Conservation (phyloP, 768 basidiomycete species). For the Ramaria rubella region DNA sequence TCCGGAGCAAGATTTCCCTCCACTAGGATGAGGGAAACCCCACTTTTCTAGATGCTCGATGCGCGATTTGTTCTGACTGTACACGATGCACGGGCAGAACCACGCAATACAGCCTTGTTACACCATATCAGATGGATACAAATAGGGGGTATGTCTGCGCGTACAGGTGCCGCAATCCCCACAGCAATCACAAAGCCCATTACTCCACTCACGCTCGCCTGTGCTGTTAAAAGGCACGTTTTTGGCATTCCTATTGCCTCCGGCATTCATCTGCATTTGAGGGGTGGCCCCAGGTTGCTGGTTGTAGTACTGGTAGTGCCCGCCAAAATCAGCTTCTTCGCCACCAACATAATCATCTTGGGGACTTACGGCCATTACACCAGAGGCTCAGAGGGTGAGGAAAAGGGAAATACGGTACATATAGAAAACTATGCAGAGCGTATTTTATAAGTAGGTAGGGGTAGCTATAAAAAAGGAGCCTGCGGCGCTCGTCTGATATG, state of each 20-base stretch:
- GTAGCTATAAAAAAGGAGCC: too few species aligned
- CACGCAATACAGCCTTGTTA: constrained; percentile 19
- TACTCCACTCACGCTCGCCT: constrained; percentile 30
- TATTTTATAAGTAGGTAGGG: too few species aligned
- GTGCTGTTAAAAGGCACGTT: constrained; percentile 19
- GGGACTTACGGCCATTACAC: too few species aligned
- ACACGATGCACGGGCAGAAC: constrained; percentile 35
- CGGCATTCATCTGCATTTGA: constrained; percentile 14
- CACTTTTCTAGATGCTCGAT: constrained; percentile 26
- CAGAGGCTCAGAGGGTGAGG: too few species aligned
- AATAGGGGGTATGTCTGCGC: neutral
- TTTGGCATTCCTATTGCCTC: constrained; percentile 22
- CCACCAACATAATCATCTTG: too few species aligned
- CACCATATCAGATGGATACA: neutral
- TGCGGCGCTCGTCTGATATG: too few species aligned
- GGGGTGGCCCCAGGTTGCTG: constrained; percentile 14
- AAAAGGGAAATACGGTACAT: too few species aligned
- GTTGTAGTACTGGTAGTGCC: neutral
- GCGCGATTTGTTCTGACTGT: constrained; percentile 32
- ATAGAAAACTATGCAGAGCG: too few species aligned
- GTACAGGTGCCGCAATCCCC: constrained; percentile 22
- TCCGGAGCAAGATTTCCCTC: constrained; percentile 18
- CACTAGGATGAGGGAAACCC: constrained; percentile 32
- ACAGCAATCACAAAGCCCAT: constrained; percentile 22
- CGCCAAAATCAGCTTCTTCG: too few species aligned